Base-by-base conservation (phyloP, 768 basidiomycete genomes). In the Glaciozyma martinii region DNA sequence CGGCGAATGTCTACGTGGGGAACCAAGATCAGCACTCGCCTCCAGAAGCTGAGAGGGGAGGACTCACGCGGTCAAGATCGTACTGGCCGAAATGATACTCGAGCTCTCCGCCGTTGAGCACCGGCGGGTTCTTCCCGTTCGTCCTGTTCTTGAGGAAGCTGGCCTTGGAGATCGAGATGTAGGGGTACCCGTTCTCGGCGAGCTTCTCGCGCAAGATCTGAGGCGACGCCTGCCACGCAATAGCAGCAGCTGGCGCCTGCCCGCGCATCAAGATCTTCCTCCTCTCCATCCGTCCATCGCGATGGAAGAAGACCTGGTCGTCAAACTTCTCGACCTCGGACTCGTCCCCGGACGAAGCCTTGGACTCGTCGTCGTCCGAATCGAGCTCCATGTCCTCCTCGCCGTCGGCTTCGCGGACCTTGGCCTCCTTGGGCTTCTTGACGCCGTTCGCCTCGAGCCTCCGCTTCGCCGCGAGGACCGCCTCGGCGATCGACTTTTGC, bases 341-440 rank as follows among this genome's bases (percentile, higher is more conserved):
- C 60, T 30, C 67, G 49, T 2, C 67, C 10, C 10, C 61, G 49
- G 33, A 63, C 30, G 46, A 47, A 3, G 21, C 72, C 66, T 29
- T 71, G 6, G 13, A 13, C 25, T 30, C 30, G 29, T 56, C 52
- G 15, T 47, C 49, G 5, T 62, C 65, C 37, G 64, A 61, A 6
- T 52, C 58, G 13, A 68, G 50, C 44, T 71, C 67, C 66, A 71
- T 68, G 50, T 71, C 70, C 27, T 43, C 66, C 47, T 71, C 70
- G 43, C 56, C 65, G 27, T 54, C 40, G 60, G 43, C 59, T 67
- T 66, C 13, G 62, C 53, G 25, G 30, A 21, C 13, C 37, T 25
- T 49, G 64, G 60, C 37, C 72, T 60, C 29, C 65, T 70, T 52
- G 66, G 62, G 25, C 66, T 68, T 52, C 67, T 65, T 25, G 12